phyloP scores from a whole-genome alignment of 139 green algal species.

The Chlamydomonas sphaeroides region DNA sequence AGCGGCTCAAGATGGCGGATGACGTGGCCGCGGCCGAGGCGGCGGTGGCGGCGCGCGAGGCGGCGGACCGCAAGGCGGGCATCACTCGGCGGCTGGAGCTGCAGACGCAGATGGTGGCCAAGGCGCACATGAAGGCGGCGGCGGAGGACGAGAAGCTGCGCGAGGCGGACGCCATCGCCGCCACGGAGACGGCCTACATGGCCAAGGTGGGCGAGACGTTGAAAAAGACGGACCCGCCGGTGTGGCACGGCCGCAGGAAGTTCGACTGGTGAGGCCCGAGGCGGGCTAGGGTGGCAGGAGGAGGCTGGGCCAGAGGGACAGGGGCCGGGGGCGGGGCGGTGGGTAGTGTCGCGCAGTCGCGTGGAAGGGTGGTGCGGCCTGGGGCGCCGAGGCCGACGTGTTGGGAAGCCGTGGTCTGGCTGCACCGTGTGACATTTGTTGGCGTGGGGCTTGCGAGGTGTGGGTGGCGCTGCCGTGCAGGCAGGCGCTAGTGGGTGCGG shows the following conservation, averaged over 20 bases:
- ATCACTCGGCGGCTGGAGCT: conserved; percentile 60
- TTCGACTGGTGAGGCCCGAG: conserved; percentile 58
- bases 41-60: conserved; percentile 16
- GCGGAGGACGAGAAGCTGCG: conserved; percentile 60
- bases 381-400: no score
- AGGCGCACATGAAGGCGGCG: conserved; percentile 59
- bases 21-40: neutral
- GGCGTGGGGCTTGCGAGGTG: no score
- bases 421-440: no score
- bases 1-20: conserved; percentile 27
- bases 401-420: no score
- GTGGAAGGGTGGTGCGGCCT: no score
- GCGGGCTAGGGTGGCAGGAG: no score
- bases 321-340: no score
- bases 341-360: no score
- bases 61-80: conserved; percentile 8
- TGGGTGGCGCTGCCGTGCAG: no score
- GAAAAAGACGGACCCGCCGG: conserved; percentile 29
- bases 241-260: conserved; percentile 54
- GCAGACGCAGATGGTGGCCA: conserved; percentile 64
- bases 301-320: no score
- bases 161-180: conserved; percentile 25
- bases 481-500: no score
- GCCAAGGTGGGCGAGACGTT: conserved; percentile 38
- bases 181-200: conserved; percentile 43